These are phyloP conservation scores for Aspergillus flavus DNA, from an alignment of 2,329 filamentous ascomycete genomes.

Conservation along the genomic window DNA sequence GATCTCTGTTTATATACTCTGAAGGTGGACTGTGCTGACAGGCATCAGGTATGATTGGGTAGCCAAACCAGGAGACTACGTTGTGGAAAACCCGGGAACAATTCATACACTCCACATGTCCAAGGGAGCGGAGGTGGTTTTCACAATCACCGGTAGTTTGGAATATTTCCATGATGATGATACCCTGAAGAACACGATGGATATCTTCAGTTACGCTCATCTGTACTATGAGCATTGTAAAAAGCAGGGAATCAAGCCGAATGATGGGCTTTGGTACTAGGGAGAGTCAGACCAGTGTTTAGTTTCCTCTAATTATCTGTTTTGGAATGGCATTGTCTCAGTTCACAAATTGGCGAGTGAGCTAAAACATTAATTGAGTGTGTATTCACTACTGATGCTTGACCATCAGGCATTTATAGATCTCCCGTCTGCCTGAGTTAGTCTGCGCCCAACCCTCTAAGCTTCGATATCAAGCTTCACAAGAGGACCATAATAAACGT, in stretches of 20 bases:
- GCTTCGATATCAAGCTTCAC: too few relatives aligned
- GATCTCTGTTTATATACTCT: too few relatives aligned
- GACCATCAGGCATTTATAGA: accelerated
- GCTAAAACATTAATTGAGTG: too few relatives aligned
- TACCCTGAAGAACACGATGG: background rate
- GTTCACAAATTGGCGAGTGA: too few relatives aligned
- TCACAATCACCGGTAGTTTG: background rate
- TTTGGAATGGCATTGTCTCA: too few relatives aligned
- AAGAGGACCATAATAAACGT: too few relatives aligned
- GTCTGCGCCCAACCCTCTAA: too few relatives aligned
- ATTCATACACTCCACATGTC: background rate
- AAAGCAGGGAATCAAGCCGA: background rate
- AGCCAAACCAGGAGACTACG: background rate
- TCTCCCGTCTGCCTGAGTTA: too few relatives aligned
- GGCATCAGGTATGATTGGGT: background rate
- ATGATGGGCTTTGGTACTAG: background rate
- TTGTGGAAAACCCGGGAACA: background rate
- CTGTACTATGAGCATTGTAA: background rate
- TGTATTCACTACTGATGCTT: too few relatives aligned
- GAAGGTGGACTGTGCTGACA: background rate
- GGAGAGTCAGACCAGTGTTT: too few relatives aligned
- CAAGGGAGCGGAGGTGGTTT: background rate
- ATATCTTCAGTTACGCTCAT: background rate
- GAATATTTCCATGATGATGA: background rate
- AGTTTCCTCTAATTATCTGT: too few relatives aligned